Evolutionary conservation across 768 basidiomycete genomes (phyloP).

Genomic region (Phanerodontia chrysosporium): DNA sequence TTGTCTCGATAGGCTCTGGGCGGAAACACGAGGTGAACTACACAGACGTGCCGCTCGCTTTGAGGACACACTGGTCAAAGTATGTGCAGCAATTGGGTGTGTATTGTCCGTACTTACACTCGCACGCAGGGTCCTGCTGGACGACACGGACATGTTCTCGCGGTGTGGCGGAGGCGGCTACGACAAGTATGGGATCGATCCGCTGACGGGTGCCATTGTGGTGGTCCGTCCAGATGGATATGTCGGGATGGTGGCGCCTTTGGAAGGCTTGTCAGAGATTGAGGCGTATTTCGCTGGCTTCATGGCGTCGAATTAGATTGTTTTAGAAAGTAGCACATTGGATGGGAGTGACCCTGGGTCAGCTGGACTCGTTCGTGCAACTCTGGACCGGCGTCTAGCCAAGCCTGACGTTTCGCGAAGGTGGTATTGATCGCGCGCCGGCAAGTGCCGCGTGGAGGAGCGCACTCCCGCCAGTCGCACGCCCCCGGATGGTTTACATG

Average conservation of each 20-base stretch:
- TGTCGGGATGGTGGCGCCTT: constrained; percentile 49
- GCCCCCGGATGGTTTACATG: neutral
- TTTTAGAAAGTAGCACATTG: too few relatives aligned
- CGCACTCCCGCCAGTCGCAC: constrained; percentile 3
- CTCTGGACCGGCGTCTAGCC: neutral
- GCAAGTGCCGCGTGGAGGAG: neutral
- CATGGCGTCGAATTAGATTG: constrained; percentile 15
- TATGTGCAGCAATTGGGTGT: constrained; percentile 25
- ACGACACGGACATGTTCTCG: constrained; percentile 46
- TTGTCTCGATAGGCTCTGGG: constrained; percentile 36
- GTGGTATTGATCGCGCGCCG: neutral
- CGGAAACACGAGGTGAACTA: constrained; percentile 37
- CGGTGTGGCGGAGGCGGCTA: constrained; percentile 52
- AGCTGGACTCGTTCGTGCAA: neutral
- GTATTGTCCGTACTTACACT: neutral
- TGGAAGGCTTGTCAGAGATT: constrained; percentile 35
- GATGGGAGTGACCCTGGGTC: neutral
- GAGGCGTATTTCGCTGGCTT: constrained; percentile 48
- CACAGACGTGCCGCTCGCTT: constrained; percentile 40
- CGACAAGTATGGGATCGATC: constrained; percentile 46
- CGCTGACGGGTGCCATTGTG: constrained; percentile 41
- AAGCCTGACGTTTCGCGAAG: neutral
- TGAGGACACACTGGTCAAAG: constrained; percentile 61
- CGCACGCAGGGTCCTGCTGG: constrained; percentile 48
- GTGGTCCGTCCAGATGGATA: constrained; percentile 66